phyloP scores from a whole-genome alignment of 805 yeast species.

The Komagataella mondaviorum region DNA sequence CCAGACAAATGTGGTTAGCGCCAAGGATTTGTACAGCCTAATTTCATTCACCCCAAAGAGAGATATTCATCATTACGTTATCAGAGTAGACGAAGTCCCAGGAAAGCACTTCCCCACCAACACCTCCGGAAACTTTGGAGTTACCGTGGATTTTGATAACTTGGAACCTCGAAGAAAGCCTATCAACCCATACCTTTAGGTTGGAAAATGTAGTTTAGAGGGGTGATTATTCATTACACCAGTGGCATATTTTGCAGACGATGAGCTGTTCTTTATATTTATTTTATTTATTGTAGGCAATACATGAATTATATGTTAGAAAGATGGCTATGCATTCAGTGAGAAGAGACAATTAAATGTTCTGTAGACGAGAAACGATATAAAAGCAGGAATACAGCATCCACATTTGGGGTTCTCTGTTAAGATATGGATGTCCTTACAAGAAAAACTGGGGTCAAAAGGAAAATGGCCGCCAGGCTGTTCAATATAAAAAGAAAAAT shows the following conservation, averaged over 20 bases:
- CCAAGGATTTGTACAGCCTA: background rate
- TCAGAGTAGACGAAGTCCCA: constrained; percentile 15
- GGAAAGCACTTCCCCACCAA: constrained; percentile 16
- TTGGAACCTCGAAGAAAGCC: constrained; percentile 19
- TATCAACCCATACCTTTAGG: constrained; percentile 9
- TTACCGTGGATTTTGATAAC: constrained; percentile 12
- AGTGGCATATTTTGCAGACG: background rate
- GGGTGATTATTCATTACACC: background rate
- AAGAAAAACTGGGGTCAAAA: background rate
- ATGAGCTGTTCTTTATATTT: background rate
- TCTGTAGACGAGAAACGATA: background rate
- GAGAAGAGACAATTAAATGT: background rate
- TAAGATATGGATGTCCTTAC: background rate
- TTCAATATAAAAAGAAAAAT: too few relatives aligned
- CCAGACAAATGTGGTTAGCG: constrained; percentile 1
- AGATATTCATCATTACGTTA: constrained; percentile 4
- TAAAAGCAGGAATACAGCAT: background rate
- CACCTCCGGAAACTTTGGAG: constrained; percentile 11
- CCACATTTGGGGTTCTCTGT: background rate
- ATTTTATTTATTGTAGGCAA: background rate
- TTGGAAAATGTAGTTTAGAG: background rate
- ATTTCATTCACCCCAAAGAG: constrained; percentile 3
- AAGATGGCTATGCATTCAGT: background rate
- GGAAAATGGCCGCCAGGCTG: background rate
- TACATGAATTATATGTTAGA: background rate